These are phyloP conservation scores for Botryotinia convoluta DNA, from an alignment of 2,329 filamentous ascomycete species.

Conservation along the genomic window DNA sequence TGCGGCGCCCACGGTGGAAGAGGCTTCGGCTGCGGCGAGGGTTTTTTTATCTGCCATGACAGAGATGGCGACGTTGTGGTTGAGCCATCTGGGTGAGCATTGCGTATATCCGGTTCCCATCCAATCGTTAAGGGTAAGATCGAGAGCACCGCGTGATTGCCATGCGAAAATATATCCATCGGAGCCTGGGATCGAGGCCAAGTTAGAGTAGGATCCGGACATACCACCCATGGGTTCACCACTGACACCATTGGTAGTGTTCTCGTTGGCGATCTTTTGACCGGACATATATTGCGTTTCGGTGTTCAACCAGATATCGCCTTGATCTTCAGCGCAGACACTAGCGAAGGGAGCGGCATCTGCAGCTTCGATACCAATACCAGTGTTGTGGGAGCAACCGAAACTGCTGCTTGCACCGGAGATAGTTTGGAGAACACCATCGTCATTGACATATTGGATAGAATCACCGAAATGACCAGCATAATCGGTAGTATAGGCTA, in stretches of 20 bases:
- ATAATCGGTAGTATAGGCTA: slow-evolving; percentile 50
- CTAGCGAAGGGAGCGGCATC: slow-evolving; percentile 50
- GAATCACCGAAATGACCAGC: slow-evolving; percentile 57
- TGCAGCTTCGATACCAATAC: slow-evolving; percentile 60
- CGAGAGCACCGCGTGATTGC: slow-evolving; percentile 58
- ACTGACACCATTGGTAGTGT: slow-evolving; percentile 56
- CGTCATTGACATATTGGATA: slow-evolving; percentile 49
- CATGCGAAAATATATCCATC: slow-evolving; percentile 59
- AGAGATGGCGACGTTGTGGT: slow-evolving; percentile 59
- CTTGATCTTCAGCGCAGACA: slow-evolving; percentile 51
- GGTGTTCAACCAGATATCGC: slow-evolving; percentile 63
- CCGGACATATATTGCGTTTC: slow-evolving; percentile 56
- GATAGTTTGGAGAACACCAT: slow-evolving; percentile 51
- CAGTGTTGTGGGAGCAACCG: slow-evolving; percentile 64
- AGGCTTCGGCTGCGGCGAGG: slow-evolving; percentile 52
- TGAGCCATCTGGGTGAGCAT: slow-evolving; percentile 37
- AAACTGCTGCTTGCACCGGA: slow-evolving; percentile 50
- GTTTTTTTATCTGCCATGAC: slow-evolving; percentile 58
- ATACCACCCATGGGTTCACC: slow-evolving; percentile 60
- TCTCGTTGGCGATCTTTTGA: slow-evolving; percentile 61
- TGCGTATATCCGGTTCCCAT: slow-evolving; percentile 56
- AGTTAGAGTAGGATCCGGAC: slow-evolving; percentile 58
- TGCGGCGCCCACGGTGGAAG: slow-evolving; percentile 50
- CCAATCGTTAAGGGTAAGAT: slow-evolving; percentile 55
- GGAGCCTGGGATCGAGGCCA: slow-evolving; percentile 52